Conservation (phyloP, 148 eudicot genomes). For the Nepenthes gracilis region DNA sequence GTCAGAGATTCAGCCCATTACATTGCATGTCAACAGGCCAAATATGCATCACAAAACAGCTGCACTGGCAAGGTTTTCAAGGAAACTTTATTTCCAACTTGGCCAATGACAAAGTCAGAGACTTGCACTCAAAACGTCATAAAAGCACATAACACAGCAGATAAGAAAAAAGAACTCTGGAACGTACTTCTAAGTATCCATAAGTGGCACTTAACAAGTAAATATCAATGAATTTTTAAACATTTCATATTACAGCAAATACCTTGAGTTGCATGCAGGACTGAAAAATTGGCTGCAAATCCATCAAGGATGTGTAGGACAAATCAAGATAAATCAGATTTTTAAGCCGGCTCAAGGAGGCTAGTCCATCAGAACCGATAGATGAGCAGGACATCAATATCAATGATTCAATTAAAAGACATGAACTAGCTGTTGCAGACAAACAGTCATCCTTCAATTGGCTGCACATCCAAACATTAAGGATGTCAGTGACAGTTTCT, state of each 20-base stretch:
- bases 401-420: slow-evolving; percentile 71
- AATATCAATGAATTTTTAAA: no score
- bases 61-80: no score
- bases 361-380: slow-evolving; percentile 80
- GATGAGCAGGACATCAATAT: slow-evolving; percentile 92
- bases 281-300: slow-evolving; percentile 71
- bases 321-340: slow-evolving; percentile 77
- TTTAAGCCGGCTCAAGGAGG: slow-evolving; percentile 49
- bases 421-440: slow-evolving; percentile 75
- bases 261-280: slow-evolving; percentile 80
- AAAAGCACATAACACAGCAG: no score
- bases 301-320: slow-evolving; percentile 80
- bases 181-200: no score
- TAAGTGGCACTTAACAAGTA: no score
- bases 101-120: no score
- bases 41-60: no score
- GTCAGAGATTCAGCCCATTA: no score
- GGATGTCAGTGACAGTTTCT: neutral
- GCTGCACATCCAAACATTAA: slow-evolving; percentile 27
- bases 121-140: no score
- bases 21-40: no score
- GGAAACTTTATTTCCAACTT: no score
- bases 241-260: neutral
- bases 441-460: slow-evolving; percentile 82
- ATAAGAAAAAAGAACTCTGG: no score